These are phyloP conservation scores for Aegilops longissima DNA, from an alignment of 176 grass and related monocot species.

Conservation along the genomic window DNA sequence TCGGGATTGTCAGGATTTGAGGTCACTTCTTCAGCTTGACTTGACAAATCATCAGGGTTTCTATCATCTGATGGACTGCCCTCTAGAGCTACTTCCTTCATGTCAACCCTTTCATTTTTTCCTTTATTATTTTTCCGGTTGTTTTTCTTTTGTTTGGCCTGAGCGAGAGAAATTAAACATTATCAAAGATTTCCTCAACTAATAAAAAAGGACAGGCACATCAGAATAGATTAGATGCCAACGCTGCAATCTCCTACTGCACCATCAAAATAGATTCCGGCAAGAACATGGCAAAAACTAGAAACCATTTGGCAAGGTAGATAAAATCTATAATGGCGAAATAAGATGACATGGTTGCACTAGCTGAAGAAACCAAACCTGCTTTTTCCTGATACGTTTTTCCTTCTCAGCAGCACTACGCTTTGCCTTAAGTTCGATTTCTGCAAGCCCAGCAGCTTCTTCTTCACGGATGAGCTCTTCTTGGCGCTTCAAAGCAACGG, in stretches of 20 bases:
- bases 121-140: constrained; percentile 71
- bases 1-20: constrained; percentile 64
- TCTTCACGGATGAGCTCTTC: constrained; percentile 99
- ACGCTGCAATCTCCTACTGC: neutral
- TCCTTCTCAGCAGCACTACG: constrained; percentile 72
- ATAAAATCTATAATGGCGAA: neutral
- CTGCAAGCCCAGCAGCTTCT: constrained; percentile 73
- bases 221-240: neutral
- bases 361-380: constrained; percentile 41
- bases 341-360: constrained; percentile 7
- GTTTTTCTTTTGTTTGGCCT: constrained; percentile 95
- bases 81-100: constrained; percentile 37
- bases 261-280: neutral
- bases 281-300: neutral
- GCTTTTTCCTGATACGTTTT: constrained; percentile 91
- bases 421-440: constrained; percentile 78
- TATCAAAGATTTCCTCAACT: constrained; percentile 3
- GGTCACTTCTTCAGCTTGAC: constrained; percentile 54
- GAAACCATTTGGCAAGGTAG: neutral
- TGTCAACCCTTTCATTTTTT: constrained; percentile 56
- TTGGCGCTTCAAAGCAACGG: constrained; percentile 87
- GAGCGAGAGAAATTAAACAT: neutral
- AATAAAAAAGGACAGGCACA: neutral
- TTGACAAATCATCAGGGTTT: constrained; percentile 50
- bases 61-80: constrained; percentile 51